Evolutionary conservation across 768 basidiomycete species (phyloP).

Genomic region (Rhodotorula babjevae): DNA sequence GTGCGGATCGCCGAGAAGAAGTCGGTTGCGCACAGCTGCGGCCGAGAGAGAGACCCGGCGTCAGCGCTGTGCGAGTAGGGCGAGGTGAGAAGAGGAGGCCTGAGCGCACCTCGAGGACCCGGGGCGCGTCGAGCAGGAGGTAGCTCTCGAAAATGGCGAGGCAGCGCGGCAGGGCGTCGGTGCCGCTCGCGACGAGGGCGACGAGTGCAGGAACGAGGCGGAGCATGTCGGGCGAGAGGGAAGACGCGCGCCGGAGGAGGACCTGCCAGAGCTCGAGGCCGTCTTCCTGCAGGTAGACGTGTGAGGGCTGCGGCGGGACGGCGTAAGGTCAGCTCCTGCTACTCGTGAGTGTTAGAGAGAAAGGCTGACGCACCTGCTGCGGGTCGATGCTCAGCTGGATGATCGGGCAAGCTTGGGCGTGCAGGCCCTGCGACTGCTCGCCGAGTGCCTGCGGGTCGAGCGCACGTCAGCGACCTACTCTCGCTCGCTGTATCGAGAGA

Average conservation of each 20-base stretch:
- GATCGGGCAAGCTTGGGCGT: conserved; percentile 59
- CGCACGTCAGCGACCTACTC: not conserved
- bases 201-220: conserved; percentile 62
- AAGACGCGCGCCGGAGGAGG: conserved; percentile 46
- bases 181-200: conserved; percentile 60
- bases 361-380: not conserved
- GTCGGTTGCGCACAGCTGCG: conserved; percentile 13
- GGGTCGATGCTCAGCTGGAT: conserved; percentile 63
- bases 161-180: conserved; percentile 68
- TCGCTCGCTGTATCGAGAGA: not conserved
- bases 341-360: not conserved
- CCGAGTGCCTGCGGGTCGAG: conserved; percentile 57
- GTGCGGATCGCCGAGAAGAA: conserved; percentile 51
- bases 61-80: no score
- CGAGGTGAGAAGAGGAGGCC: not conserved
- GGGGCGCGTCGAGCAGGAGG: conserved; percentile 62
- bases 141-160: conserved; percentile 70
- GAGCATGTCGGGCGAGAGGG: conserved; percentile 53
- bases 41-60: no score
- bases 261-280: conserved; percentile 67
- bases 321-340: not conserved
- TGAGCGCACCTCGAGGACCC: conserved; percentile 59
- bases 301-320: conserved; percentile 15
- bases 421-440: conserved; percentile 58
- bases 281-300: conserved; percentile 63